Conservation (phyloP, 2,329 filamentous ascomycete genomes). For the Penicillium sp. region DNA sequence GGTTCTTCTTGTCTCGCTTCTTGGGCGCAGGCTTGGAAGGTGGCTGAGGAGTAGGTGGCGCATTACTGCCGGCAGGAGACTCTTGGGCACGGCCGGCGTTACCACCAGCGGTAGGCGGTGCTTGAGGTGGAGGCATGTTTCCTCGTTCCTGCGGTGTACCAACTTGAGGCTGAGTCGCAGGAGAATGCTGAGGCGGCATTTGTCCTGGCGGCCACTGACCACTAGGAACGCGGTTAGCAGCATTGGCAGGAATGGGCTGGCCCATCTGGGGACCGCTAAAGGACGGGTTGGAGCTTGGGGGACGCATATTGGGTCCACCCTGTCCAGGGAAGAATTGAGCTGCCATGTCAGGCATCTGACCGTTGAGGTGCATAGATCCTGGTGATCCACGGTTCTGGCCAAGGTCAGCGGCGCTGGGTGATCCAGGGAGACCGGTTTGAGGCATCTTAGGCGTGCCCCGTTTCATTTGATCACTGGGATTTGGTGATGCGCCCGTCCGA, state of each 20-base stretch:
- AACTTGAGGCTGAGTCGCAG: conserved; percentile 44
- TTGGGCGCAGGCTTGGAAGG: conserved; percentile 59
- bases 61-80: conserved; percentile 47
- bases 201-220: conserved; percentile 44
- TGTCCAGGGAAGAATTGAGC: conserved; percentile 41
- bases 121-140: conserved; percentile 52
- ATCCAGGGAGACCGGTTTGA: conserved; percentile 56
- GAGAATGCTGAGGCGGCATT: conserved; percentile 50
- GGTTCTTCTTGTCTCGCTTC: conserved; percentile 59
- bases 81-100: conserved; percentile 40
- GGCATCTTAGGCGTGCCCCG: conserved; percentile 62
- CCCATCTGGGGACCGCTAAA: conserved; percentile 45
- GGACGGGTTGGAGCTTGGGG: conserved; percentile 54
- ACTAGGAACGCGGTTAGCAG: conserved; percentile 41
- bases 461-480: conserved; percentile 63
- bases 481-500: conserved; percentile 60
- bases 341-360: conserved; percentile 51
- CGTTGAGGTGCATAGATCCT: conserved; percentile 57
- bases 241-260: conserved; percentile 45
- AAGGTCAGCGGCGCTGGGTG: conserved; percentile 60
- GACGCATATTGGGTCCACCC: conserved; percentile 56
- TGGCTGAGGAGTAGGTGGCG: conserved; percentile 63
- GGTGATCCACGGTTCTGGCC: conserved; percentile 60
- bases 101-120: conserved; percentile 42
- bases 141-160: conserved; percentile 60